Percentiles rank a stretch among this genome's conserved stretches.
Conservation (phyloP, 768 basidiomycete genomes). For the Trametes cinnabarina region DNA sequence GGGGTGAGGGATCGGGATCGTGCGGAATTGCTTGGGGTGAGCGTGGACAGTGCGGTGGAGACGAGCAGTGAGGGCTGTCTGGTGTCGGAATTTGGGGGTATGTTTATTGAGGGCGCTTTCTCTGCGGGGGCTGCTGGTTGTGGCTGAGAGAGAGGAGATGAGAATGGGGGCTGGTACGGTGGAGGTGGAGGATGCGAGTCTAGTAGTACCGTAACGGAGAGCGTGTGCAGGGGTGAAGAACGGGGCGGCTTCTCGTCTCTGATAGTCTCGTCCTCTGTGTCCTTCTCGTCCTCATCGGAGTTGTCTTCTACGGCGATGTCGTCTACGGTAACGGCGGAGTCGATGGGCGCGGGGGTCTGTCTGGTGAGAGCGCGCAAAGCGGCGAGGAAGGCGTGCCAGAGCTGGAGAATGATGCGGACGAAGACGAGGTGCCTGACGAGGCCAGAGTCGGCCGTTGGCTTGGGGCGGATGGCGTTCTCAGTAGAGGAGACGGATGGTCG, state of each 20-base stretch:
- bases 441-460: conserved; percentile 6
- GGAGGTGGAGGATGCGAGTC: conserved; percentile 26
- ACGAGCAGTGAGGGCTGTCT: conserved; percentile 5
- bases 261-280: conserved; percentile 35
- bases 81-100: not conserved
- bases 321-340: conserved; percentile 19
- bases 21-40: not conserved
- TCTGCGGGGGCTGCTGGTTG: conserved; percentile 28
- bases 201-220: conserved; percentile 16
- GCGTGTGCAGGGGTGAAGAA: conserved; percentile 11
- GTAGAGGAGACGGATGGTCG: conserved; percentile 27
- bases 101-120: conserved; percentile 16
- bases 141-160: conserved; percentile 24
- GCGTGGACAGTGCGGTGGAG: not conserved
- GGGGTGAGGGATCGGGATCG: conserved; percentile 21
- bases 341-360: conserved; percentile 19
- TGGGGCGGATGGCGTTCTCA: conserved; percentile 25
- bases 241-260: conserved; percentile 28
- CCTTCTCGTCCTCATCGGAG: conserved; percentile 34
- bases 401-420: conserved; percentile 62
- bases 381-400: conserved; percentile 67
- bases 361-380: conserved; percentile 51
- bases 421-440: conserved; percentile 57
- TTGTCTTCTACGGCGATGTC: conserved; percentile 30
- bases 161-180: conserved; percentile 25